phyloP scores from a whole-genome alignment of 345 rosid genomes.

The Syzygium oleosum region DNA sequence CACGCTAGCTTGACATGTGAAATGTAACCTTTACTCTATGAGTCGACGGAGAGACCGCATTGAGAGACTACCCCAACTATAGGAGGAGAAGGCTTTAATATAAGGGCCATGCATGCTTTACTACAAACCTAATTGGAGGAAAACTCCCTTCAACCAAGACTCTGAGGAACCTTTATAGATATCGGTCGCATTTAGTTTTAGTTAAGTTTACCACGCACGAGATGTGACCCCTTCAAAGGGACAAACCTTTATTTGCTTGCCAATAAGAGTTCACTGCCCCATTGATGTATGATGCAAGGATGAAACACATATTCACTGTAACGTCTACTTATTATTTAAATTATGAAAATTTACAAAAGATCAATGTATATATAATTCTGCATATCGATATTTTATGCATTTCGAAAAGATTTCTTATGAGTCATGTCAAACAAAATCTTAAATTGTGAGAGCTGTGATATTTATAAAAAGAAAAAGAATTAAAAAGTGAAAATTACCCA shows the following conservation, averaged over 20 bases:
- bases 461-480: too few relatives aligned
- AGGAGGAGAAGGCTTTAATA: not conserved
- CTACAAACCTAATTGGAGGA: not conserved
- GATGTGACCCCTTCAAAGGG: not conserved
- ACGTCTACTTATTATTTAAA: not conserved
- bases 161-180: not conserved
- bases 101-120: not conserved
- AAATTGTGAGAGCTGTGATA: too few relatives aligned
- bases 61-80: not conserved
- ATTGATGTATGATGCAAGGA: not conserved
- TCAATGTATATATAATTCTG: too few relatives aligned
- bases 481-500: not conserved
- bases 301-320: not conserved
- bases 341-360: too few relatives aligned
- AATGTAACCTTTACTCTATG: not conserved
- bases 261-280: not conserved
- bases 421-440: too few relatives aligned
- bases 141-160: not conserved
- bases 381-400: too few relatives aligned
- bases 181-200: not conserved
- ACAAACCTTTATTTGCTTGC: not conserved
- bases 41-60: not conserved
- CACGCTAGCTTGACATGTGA: rapidly evolving
- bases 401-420: too few relatives aligned
- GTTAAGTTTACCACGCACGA: not conserved